Evolutionary conservation across 352 stramenopile species (phyloP), one percentile per base, ranked within the genome.

Genomic region (Phytopythium vexans): DNA sequence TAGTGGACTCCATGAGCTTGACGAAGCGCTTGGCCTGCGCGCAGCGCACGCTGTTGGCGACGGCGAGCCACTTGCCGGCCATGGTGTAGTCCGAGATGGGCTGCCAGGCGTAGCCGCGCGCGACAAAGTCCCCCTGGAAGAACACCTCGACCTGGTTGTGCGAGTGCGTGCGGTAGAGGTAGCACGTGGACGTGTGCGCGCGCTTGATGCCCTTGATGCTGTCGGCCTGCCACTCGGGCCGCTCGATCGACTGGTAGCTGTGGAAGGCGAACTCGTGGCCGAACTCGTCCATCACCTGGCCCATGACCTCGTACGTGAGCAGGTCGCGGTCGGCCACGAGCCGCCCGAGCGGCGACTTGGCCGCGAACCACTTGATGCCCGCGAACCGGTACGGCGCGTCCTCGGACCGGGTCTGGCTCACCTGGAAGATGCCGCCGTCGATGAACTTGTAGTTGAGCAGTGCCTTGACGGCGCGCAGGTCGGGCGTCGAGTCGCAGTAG

Each of bases 351-450:
- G 56, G 57, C 1, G 57, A 42, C 49, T 69, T 75, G 34, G 64
- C 57, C 0, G 64, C 64, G 53, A 73, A 73, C 67, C 67, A 76
- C 52, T 73, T 72, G 51, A 76, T 72, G 6, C 67, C 67, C 7
- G 67, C 51, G 34, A 73, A 76, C 5, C 41, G 58, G 44, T 63
- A 73, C 31, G 64, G 60, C 0, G 50, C 54, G 10, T 68, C 53
- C 1, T 46, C n/a, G 8, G 67, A 66, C 11, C 67, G 63, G 9
- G 49, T 56, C 48, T 71, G 51, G 36, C 56, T 68, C 12, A 68
- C 67, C 27, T 71, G 57, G 41, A 73, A 64, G 38, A 73, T 52
- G 8, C 54, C 59, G 14, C 64, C 67, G 31, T 68, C 64, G 51
- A 72, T 66, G 48, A 68, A 67, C 41, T 65, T 65, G 51, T 67